Conservation (phyloP, 2,329 filamentous ascomycete genomes). For the Aaosphaeria arxii region DNA sequence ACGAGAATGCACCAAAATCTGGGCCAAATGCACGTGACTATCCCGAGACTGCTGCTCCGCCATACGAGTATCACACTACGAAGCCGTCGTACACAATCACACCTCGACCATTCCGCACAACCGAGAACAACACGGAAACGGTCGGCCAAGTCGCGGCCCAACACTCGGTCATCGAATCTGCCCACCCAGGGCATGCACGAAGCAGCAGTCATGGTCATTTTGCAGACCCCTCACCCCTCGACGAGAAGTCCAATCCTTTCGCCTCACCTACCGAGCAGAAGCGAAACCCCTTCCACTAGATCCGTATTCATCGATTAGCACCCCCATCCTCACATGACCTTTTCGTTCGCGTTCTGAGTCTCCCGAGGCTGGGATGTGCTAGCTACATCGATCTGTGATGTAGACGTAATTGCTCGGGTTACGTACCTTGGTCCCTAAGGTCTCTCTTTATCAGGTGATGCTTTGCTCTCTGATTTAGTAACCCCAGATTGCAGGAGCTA, state of each 20-base stretch:
- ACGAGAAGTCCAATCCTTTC: slow-evolving; percentile 35
- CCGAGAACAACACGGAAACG: slow-evolving; percentile 41
- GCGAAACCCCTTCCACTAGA: slow-evolving; percentile 32
- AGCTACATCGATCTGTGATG: slow-evolving; percentile 29
- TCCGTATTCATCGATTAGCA: slow-evolving; percentile 32
- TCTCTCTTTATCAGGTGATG: slow-evolving; percentile 28
- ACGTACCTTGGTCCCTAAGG: slow-evolving; percentile 38
- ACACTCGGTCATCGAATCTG: slow-evolving; percentile 41
- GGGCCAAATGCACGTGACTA: slow-evolving; percentile 9
- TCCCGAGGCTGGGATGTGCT: slow-evolving; percentile 24
- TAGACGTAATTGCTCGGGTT: slow-evolving; percentile 44
- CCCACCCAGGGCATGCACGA: slow-evolving; percentile 43
- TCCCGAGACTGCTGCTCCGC: slow-evolving; percentile 33
- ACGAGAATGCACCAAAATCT: slow-evolving; percentile 14
- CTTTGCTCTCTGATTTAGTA: slow-evolving; percentile 34
- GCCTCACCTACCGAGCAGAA: slow-evolving; percentile 23
- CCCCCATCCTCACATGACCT: slow-evolving; percentile 42
- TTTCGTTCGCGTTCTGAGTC: slow-evolving; percentile 44
- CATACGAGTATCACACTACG: slow-evolving; percentile 43
- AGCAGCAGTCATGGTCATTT: slow-evolving; percentile 46
- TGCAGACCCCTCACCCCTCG: slow-evolving; percentile 41
- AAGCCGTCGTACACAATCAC: slow-evolving; percentile 48
- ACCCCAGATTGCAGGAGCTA: slow-evolving; percentile 39
- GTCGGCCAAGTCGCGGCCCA: slow-evolving; percentile 40
- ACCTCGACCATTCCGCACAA: slow-evolving; percentile 42